These are phyloP conservation scores for Solioccasus polychromus DNA, from an alignment of 768 basidiomycete genomes.

Conservation along the genomic window DNA sequence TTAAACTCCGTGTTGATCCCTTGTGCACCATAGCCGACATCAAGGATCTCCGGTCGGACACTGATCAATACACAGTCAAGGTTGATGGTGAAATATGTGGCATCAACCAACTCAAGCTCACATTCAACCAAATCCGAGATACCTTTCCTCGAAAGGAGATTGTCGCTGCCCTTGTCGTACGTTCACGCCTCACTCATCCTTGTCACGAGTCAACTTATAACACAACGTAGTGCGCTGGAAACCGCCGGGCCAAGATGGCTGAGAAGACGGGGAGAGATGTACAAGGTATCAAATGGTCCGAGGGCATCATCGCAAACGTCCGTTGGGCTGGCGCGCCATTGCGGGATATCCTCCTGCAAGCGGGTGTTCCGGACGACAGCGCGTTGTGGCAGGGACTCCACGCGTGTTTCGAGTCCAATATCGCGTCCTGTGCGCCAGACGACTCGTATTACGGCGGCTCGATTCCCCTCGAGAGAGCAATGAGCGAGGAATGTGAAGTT, in stretches of 20 bases:
- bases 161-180: conserved; percentile 56
- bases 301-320: conserved; percentile 69
- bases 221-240: conserved; percentile 54
- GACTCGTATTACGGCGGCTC: conserved; percentile 63
- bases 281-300: conserved; percentile 59
- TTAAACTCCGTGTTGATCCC: no score
- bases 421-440: conserved; percentile 61
- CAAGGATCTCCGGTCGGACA: conserved; percentile 16
- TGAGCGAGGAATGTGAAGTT: conserved; percentile 46
- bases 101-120: conserved; percentile 16
- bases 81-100: conserved; percentile 26
- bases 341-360: conserved; percentile 50
- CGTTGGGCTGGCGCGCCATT: conserved; percentile 63
- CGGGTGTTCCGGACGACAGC: conserved; percentile 34
- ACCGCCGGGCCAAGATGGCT: conserved; percentile 64
- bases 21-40: conserved; percentile 31
- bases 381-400: conserved; percentile 36
- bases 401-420: conserved; percentile 58
- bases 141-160: conserved; percentile 29
- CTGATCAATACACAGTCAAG: conserved; percentile 24
- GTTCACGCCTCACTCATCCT: conserved; percentile 7
- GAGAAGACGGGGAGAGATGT: conserved; percentile 45
- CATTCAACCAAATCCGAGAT: conserved; percentile 14
- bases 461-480: conserved; percentile 51
- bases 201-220: neutral